A percentile compares a stretch with the other conserved stretches of the same genome.
Evolutionary conservation across 2,329 filamentous ascomycete genomes (phyloP).

Genomic region (Penicillium sp.): DNA sequence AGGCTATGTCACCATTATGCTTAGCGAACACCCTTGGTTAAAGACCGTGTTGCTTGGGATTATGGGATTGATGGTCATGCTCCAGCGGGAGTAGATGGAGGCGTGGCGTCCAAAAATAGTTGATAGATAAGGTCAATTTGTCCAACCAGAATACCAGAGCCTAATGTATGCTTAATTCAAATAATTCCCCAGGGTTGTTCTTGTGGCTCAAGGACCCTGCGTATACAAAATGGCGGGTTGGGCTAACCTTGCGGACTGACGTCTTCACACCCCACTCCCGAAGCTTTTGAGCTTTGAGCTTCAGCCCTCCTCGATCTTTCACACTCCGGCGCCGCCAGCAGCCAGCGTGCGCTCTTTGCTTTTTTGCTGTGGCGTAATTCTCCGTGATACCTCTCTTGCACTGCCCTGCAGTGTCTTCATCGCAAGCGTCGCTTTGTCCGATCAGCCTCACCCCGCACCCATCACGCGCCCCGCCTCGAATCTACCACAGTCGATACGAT

Average conservation of each 20-base stretch:
- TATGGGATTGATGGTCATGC: constrained; percentile 89
- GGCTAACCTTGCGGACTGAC: constrained; percentile 15
- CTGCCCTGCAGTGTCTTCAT: not conserved
- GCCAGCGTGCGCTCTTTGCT: too few species aligned
- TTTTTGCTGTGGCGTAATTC: too few species aligned
- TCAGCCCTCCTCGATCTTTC: constrained; percentile 2
- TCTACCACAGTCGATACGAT: constrained; percentile 23
- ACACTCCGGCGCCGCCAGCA: too few species aligned
- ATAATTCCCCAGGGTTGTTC: too few species aligned
- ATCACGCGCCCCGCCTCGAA: constrained; percentile 14
- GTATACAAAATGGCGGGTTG: too few species aligned
- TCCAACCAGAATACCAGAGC: too few species aligned
- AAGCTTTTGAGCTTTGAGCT: constrained; percentile 15
- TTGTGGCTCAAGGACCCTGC: too few species aligned
- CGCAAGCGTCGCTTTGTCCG: too few species aligned
- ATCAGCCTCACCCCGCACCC: constrained; percentile 17
- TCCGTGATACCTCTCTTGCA: not conserved
- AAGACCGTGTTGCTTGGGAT: constrained; percentile 92
- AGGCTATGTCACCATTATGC: constrained; percentile 94
- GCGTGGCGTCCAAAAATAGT: constrained; percentile 1
- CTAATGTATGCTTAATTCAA: too few species aligned
- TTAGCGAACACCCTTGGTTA: constrained; percentile 94
- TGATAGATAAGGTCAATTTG: too few species aligned
- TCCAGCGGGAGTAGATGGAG: constrained; percentile 77
- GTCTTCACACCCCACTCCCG: constrained; percentile 14